Evolutionary conservation across 148 eudicot genomes (phyloP), one percentile per base, ranked within the genome.

Genomic region (Camellia lanceoleosa): DNA sequence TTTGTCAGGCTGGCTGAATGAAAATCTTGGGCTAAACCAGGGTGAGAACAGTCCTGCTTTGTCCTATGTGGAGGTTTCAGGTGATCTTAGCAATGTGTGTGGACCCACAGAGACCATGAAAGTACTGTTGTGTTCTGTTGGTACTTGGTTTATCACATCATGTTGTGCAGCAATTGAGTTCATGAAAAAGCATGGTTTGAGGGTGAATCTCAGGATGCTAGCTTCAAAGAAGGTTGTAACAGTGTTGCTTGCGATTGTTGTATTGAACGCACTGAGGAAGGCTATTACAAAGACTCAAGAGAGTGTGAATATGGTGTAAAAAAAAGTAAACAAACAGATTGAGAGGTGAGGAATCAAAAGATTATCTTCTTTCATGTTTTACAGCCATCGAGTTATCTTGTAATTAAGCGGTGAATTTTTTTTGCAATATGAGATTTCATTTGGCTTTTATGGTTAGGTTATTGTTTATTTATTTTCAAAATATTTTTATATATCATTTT

Each of bases 141-240:
- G 75, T 51, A 84, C 86, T 12, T 87, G 90, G 89, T 38, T 90
- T 64, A 65, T 84, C 43, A 73, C 82, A 67, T 44, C 85, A 67
- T 83, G 87, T 9, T 23, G 84, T 71, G 83, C 76, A 0, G 72
- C 83, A 38, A 59, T 88, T 73, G 80, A 84, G 78, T 52, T 90
- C 76, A 90, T 95, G 98, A 88, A 87, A 76, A 87, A 78, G 47
- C 89, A 95, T 77, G 93, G 91, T 52, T 16, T 93, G 78, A 93
- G 86, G 84, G 93, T 95, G 78, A 95, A 95, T 83, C 88, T 95
- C n/a, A 85, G 98, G 90, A 69, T 89, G 54, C 76, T 95, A 9
- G 98, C 98, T 67, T 93, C 94, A 16, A 95, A 95, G 89, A 93
- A 91, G 85, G 81, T 93, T 62, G 86, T 90, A 59, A 80, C 82